A percentile compares a stretch with the other conserved stretches of the same genome.
Evolutionary conservation across 495 filamentous ascomycete genomes (phyloP).

Genomic region (Tuber borchii): DNA sequence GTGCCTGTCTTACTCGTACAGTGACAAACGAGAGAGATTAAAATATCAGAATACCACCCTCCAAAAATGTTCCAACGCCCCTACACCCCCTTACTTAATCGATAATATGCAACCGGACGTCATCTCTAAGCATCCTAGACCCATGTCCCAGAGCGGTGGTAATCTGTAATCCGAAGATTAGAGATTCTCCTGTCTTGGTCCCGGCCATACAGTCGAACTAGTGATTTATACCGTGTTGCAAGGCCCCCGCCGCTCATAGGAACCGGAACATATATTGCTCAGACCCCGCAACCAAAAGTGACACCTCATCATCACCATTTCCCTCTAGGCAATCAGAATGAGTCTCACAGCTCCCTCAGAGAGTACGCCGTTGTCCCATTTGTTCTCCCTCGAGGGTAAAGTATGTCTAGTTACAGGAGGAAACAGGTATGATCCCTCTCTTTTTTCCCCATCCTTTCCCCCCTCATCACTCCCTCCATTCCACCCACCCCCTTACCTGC

Average conservation of each 20-base stretch:
- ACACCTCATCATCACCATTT: constrained; percentile 26
- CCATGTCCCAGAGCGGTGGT: constrained; percentile 32
- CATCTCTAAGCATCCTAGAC: constrained; percentile 19
- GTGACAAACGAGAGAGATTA: background rate
- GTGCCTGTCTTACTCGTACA: background rate
- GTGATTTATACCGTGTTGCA: constrained; percentile 5
- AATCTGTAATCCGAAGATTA: constrained; percentile 7
- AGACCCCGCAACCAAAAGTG: constrained; percentile 20
- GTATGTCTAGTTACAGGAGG: constrained; percentile 40
- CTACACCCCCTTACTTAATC: background rate
- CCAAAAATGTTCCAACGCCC: background rate
- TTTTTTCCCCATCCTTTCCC: background rate
- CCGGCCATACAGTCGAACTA: background rate
- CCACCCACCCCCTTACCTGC: background rate
- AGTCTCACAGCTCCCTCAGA: constrained; percentile 37
- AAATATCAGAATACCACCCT: background rate
- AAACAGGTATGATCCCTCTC: constrained; percentile 29
- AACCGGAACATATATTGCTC: constrained; percentile 4
- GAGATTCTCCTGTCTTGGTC: background rate
- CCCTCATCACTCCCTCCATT: background rate
- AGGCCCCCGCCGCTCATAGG: background rate
- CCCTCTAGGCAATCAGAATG: constrained; percentile 32
- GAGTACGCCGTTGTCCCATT: constrained; percentile 36
- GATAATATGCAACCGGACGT: constrained; percentile 29
- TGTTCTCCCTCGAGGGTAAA: constrained; percentile 36